phyloP scores from a whole-genome alignment of 2,329 filamentous ascomycete genomes.

The Colletotrichum somersetense region DNA sequence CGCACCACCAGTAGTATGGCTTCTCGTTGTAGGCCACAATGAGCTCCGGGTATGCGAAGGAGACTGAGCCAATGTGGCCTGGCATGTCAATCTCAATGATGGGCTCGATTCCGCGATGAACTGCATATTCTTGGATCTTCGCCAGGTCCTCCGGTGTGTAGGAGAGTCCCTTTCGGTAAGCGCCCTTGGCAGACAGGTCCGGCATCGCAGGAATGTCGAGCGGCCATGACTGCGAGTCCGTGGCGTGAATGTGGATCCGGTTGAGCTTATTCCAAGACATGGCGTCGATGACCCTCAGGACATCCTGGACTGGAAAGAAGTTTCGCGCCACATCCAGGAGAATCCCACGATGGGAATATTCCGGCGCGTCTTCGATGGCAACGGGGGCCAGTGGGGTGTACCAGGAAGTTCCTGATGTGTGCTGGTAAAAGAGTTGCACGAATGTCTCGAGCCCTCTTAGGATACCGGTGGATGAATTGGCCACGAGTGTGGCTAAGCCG shows the following conservation, averaged over 20 bases:
- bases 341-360: constrained; percentile 82
- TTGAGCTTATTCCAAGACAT: constrained; percentile 87
- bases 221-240: constrained; percentile 88
- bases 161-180: constrained; percentile 75
- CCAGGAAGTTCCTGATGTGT: constrained; percentile 67
- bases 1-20: constrained; percentile 71
- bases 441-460: constrained; percentile 82
- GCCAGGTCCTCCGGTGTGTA: constrained; percentile 77
- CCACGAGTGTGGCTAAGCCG: constrained; percentile 73
- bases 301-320: constrained; percentile 75
- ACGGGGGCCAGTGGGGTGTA: constrained; percentile 82
- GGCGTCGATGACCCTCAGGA: constrained; percentile 82
- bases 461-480: constrained; percentile 76
- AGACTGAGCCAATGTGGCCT: constrained; percentile 79
- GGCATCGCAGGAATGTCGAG: constrained; percentile 83
- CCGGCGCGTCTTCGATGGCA: constrained; percentile 77
- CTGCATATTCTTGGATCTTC: constrained; percentile 77
- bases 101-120: constrained; percentile 76
- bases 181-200: constrained; percentile 77
- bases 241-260: constrained; percentile 83
- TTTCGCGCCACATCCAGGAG: constrained; percentile 83
- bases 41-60: constrained; percentile 76
- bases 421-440: constrained; percentile 82
- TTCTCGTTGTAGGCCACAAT: constrained; percentile 72
- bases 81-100: constrained; percentile 86